Conservation (phyloP, 129 eudicot species). For the Daucus carota region DNA sequence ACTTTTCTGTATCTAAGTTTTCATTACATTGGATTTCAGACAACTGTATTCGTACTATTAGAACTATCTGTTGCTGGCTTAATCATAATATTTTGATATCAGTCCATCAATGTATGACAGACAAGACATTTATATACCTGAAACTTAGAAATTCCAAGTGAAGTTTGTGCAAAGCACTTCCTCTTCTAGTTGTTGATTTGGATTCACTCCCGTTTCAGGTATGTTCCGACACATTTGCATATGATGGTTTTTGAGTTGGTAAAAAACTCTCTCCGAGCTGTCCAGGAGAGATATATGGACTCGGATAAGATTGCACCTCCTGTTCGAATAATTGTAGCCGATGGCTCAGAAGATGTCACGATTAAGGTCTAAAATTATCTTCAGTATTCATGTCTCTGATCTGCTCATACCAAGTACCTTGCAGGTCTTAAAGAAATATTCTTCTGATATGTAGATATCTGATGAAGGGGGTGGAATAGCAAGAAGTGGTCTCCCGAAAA, state of each 20-base stretch:
- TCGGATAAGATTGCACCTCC: slow-evolving; percentile 88
- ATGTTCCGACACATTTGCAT: slow-evolving; percentile 89
- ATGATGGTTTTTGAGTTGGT: slow-evolving; percentile 98
- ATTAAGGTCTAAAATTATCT: slow-evolving; percentile 50
- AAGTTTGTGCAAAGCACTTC: not conserved
- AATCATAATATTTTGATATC: not conserved
- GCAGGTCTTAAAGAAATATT: not conserved
- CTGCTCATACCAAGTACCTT: slow-evolving; percentile 4
- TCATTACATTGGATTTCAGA: not conserved
- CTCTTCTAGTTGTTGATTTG: not conserved
- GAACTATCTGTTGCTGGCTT: not conserved
- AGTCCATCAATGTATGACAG: not conserved
- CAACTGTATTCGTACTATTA: not conserved
- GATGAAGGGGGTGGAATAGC: slow-evolving; percentile 99
- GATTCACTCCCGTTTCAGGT: slow-evolving; percentile 35
- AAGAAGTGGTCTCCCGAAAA: slow-evolving; percentile 87
- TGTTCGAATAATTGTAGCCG: slow-evolving; percentile 83
- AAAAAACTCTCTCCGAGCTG: slow-evolving; percentile 94
- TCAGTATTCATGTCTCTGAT: not conserved
- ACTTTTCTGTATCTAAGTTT: not conserved
- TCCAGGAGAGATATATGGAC: slow-evolving; percentile 84
- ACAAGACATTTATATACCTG: not conserved
- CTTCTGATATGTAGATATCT: slow-evolving; percentile 46
- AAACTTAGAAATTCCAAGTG: not conserved
- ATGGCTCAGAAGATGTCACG: slow-evolving; percentile 93